phyloP scores from a whole-genome alignment of 768 basidiomycete species.

The Tylopilus intermedius region DNA sequence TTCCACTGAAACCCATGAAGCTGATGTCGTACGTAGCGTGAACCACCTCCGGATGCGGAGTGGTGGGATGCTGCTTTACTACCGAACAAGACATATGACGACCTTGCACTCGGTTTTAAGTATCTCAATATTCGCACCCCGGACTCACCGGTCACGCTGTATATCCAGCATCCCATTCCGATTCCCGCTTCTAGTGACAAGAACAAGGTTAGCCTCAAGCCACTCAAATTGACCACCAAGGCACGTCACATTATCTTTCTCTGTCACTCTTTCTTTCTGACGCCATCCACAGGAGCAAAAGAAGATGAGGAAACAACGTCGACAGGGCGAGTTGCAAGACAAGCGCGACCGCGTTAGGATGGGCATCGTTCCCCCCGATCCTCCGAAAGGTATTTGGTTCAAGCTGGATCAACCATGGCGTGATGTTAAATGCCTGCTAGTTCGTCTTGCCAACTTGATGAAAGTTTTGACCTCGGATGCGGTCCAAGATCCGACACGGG shows the following conservation, averaged over 20 bases:
- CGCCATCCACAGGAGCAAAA: conserved; percentile 67
- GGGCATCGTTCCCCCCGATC: conserved; percentile 92
- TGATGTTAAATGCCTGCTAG: conserved; percentile 34
- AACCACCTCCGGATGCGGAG: conserved; percentile 83
- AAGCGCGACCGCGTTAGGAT: conserved; percentile 92
- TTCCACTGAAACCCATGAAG: background rate
- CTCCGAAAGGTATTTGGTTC: conserved; percentile 73
- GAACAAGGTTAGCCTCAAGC: conserved; percentile 70
- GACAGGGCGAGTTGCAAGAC: conserved; percentile 87
- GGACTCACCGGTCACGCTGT: conserved; percentile 78
- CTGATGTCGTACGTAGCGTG: conserved; percentile 46
- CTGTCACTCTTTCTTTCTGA: background rate
- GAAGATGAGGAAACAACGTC: conserved; percentile 89
- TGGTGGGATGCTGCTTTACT: conserved; percentile 96
- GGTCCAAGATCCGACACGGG: conserved; percentile 94
- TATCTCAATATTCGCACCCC: conserved; percentile 58
- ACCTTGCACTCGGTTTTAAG: conserved; percentile 54
- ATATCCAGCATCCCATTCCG: conserved; percentile 95
- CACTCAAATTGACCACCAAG: conserved; percentile 91
- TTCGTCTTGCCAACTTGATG: conserved; percentile 94
- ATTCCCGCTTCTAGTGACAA: conserved; percentile 90
- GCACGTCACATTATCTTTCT: conserved; percentile 23
- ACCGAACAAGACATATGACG: conserved; percentile 75
- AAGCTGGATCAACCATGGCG: too few relatives aligned
- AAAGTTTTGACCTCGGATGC: conserved; percentile 95